Evolutionary conservation across 2,329 filamentous ascomycete genomes (phyloP), one percentile per base, ranked within the genome.

Genomic region (Aureobasidium sp.): DNA sequence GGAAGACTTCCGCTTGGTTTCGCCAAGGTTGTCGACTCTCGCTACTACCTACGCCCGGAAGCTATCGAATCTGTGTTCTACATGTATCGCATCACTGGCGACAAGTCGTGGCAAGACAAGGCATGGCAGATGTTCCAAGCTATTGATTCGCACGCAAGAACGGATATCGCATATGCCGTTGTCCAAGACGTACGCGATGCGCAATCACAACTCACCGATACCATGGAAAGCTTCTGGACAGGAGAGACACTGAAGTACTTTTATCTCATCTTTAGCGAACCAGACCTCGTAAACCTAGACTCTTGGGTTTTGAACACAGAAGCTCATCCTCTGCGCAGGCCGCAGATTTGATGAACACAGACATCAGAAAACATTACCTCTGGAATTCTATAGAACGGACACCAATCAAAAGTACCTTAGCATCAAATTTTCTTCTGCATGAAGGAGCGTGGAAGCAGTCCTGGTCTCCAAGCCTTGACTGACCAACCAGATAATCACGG

Each of bases 21-120:
- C 70, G 76, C 80, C 2, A 76, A 76, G 20, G 79, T 87, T 51
- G 72, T 75, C 45, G 82, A 87, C 62, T 74, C 77, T 44, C 79
- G 80, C 61, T 90, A 89, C 69, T 83, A 88, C 34, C 78, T 90
- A 48, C 82, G 87, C 8, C 89, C 89, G 22, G 89, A 93, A 74
- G 89, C 89, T 2, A 90, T 93, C 60, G 89, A 93, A 76, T 88
- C 85, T 15, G 83, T 94, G 5, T 93, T 90, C 73, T 83, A 90
- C 70, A 84, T 93, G 78, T 90, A 87, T 72, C 83, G 88, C 62
- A 79, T 90, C 63, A 91, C 88, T 0, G 88, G 87, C 29, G 84
- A 89, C 65, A 67, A 78, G 1, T 76, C 78, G 53, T 88, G 85
- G 81, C 84, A 84, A 69, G 82, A 87, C 63, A 85, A 85, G 70